Evolutionary conservation across 805 yeast species (phyloP), one percentile per base, ranked within the genome.

Genomic region (Henningerozyma blattae): DNA sequence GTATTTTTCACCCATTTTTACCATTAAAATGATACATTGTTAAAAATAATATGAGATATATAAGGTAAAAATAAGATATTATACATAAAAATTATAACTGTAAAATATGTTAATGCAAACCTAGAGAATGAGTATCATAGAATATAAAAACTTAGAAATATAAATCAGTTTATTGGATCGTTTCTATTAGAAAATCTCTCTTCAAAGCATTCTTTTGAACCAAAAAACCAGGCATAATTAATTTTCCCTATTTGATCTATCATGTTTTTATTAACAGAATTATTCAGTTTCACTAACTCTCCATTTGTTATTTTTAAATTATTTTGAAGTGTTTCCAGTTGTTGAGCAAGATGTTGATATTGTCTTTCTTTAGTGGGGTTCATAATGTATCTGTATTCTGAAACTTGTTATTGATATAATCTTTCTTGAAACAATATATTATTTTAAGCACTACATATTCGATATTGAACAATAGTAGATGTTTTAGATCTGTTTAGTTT

Each of bases 191-290:
- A 16, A 3, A 30, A 27, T 20, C 30, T 29, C 18, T 34, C 36
- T 34, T 34, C 30, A 43, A 39, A 45, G 39, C 49, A 54, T 38
- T 37, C 48, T 42, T 54, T 54, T 17, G 57, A 47, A 8, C 58
- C 53, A 18, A 53, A 48, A 27, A 56, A 44, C 52, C 54, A 49
- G 34, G 54, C 45, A 3, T 57, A 52, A 29, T 54, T 52, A 1
- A 50, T 41, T 31, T 50, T 51, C 6, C 61, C 61, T 17, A 56
- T 32, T 32, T 53, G 57, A 10, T 51, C 52, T 5, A 56, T 47
- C 22, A 54, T 34, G 31, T 53, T 48, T 20, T 46, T 41, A 16
- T 51, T 50, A 33, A 58, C 50, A 26, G 53, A 57, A n/a, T 34
- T 38, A 8, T 58, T 49, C 57, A 54, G 45, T 8, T 41, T 35